phyloP scores from a whole-genome alignment of 805 yeast species.

The Candida ovalis region DNA sequence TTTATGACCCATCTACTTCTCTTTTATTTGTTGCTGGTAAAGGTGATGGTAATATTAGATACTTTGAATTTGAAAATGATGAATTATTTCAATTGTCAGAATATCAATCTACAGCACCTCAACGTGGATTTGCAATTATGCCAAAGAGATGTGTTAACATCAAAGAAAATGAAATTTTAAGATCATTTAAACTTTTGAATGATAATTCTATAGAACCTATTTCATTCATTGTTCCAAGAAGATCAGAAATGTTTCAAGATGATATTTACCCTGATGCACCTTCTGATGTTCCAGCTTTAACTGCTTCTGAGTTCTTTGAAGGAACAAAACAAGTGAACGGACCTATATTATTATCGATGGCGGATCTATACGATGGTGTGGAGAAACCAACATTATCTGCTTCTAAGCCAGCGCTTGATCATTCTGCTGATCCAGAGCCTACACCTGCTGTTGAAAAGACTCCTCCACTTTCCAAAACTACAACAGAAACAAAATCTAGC shows the following conservation, averaged over 20 bases:
- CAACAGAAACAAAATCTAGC: conserved; percentile 1
- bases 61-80: conserved; percentile 85
- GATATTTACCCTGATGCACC: conserved; percentile 94
- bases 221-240: conserved; percentile 90
- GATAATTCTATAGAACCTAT: conserved; percentile 86
- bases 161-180: conserved; percentile 79
- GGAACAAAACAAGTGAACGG: conserved; percentile 75
- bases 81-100: conserved; percentile 83
- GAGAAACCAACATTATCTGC: conserved; percentile 48
- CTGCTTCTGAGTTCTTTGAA: conserved; percentile 72
- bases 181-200: conserved; percentile 80
- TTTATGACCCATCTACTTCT: conserved; percentile 76
- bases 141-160: conserved; percentile 81
- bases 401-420: conserved; percentile 31
- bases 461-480: background rate
- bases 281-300: conserved; percentile 69
- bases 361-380: conserved; percentile 72
- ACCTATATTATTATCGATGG: conserved; percentile 76
- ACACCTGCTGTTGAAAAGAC: background rate
- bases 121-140: conserved; percentile 89
- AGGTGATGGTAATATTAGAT: conserved; percentile 96
- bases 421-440: conserved; percentile 21
- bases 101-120: conserved; percentile 84
- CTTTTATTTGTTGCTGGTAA: conserved; percentile 91
- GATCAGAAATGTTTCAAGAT: conserved; percentile 86